Conservation (phyloP, 805 yeast genomes). For the Suhomyces sp. region DNA sequence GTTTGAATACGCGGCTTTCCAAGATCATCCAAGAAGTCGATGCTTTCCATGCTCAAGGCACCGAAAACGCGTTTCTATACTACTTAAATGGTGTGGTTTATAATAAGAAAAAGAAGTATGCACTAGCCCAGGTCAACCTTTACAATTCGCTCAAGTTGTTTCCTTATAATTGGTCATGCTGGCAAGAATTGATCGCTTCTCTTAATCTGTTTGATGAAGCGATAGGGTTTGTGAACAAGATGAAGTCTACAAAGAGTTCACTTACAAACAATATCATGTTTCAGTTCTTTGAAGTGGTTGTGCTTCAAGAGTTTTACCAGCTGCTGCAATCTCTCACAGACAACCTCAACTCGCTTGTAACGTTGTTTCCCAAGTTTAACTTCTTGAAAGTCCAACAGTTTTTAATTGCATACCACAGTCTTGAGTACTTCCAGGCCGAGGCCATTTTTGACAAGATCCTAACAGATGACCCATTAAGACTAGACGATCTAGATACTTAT, state of each 20-base stretch:
- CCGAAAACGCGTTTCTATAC: conserved; percentile 55
- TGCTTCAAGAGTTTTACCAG: conserved; percentile 78
- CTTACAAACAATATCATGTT: conserved; percentile 34
- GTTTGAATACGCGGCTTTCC: conserved; percentile 29
- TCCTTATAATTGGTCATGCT: conserved; percentile 92
- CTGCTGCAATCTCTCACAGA: conserved; percentile 50
- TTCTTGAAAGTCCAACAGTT: conserved; percentile 82
- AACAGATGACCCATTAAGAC: conserved; percentile 71
- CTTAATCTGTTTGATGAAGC: conserved; percentile 64
- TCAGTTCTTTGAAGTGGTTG: conserved; percentile 59
- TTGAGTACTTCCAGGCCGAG: conserved; percentile 83
- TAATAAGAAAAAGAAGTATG: conserved; percentile 57
- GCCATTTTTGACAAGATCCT: conserved; percentile 72
- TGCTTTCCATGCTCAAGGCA: conserved; percentile 16
- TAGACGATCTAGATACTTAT: conserved; percentile 89
- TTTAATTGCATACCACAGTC: conserved; percentile 72
- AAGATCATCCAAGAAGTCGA: conserved; percentile 42
- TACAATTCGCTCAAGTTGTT: conserved; percentile 59
- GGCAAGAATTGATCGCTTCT: conserved; percentile 74
- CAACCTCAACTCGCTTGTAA: conserved; percentile 47
- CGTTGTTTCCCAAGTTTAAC: conserved; percentile 67
- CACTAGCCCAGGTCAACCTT: conserved; percentile 59
- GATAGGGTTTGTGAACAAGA: conserved; percentile 31
- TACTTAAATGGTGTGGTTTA: conserved; percentile 71
- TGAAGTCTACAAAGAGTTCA: conserved; percentile 33